phyloP scores from a whole-genome alignment of 495 filamentous ascomycete species.

The Annulohypoxylon maeteangense region DNA sequence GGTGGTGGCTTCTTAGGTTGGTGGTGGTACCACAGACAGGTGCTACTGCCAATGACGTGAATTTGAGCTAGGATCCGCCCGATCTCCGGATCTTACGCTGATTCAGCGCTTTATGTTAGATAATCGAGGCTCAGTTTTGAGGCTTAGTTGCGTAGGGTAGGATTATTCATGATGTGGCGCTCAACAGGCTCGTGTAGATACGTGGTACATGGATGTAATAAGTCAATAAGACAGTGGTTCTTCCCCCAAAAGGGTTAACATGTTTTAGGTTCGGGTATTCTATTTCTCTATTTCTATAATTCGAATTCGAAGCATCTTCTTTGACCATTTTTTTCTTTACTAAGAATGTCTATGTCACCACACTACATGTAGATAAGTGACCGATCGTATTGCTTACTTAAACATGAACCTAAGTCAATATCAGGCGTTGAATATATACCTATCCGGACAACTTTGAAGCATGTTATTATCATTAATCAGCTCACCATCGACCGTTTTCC shows the following conservation, averaged over 20 bases:
- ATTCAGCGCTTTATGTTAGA: slow-evolving; percentile 19
- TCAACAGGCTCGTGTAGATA: too few species aligned
- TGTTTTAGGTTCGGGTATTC: not conserved
- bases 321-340: not conserved
- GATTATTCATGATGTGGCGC: slow-evolving; percentile 16
- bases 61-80: slow-evolving; percentile 16
- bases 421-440: too few species aligned
- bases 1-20: slow-evolving; percentile 17
- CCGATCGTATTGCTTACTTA: not conserved
- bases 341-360: not conserved
- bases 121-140: slow-evolving; percentile 10
- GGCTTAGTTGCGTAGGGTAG: too few species aligned
- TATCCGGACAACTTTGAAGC: not conserved
- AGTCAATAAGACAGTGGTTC: not conserved
- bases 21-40: slow-evolving; percentile 28
- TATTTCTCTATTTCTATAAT: not conserved
- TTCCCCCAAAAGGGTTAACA: not conserved
- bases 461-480: not conserved
- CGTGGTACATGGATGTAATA: not conserved
- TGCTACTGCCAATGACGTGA: slow-evolving; percentile 34
- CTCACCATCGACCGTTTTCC: not conserved
- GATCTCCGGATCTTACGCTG: slow-evolving; percentile 36
- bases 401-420: not conserved
- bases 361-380: not conserved
- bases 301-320: not conserved